These are phyloP conservation scores for Arthrobotrys conoides DNA, from an alignment of 2,329 filamentous ascomycete genomes.

Conservation along the genomic window DNA sequence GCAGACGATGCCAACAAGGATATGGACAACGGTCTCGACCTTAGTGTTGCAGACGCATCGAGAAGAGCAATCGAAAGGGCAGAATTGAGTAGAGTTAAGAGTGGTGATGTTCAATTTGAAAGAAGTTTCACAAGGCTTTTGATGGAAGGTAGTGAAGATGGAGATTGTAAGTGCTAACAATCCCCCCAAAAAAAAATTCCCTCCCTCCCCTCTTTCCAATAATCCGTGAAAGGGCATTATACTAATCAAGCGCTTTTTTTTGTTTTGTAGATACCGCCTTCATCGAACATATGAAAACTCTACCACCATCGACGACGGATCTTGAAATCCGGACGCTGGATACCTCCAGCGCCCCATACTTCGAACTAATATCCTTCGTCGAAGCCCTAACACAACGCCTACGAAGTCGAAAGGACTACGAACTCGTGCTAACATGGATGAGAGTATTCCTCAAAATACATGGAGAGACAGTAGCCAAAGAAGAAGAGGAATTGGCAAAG, in stretches of 20 bases:
- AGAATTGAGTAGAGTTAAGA: constrained; percentile 78
- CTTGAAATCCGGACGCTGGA: constrained; percentile 88
- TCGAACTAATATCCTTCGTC: constrained; percentile 85
- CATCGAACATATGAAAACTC: constrained; percentile 81
- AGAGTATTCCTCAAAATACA: constrained; percentile 89
- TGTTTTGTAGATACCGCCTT: constrained; percentile 70
- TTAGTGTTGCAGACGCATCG: constrained; percentile 48
- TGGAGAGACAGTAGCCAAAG: constrained; percentile 72
- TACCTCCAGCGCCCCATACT: constrained; percentile 68
- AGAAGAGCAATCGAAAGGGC: constrained; percentile 65
- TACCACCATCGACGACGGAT: constrained; percentile 88
- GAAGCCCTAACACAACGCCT: constrained; percentile 81
- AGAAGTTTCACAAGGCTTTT: constrained; percentile 74
- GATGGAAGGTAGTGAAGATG: constrained; percentile 71
- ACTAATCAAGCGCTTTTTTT: constrained; percentile 65
- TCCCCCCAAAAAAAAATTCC: neutral
- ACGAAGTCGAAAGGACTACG: constrained; percentile 82
- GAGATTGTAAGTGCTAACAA: constrained; percentile 76
- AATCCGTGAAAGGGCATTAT: constrained; percentile 63
- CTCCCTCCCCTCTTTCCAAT: neutral
- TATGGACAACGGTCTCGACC: constrained; percentile 66
- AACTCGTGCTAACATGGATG: constrained; percentile 98
- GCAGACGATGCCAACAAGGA: constrained; percentile 64
- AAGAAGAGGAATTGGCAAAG: constrained; percentile 57
- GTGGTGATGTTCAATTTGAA: constrained; percentile 74